Evolutionary conservation across 169 alveolate genomes (phyloP), one percentile per base, ranked within the genome.

Genomic region (Plasmodium blacklocki): DNA sequence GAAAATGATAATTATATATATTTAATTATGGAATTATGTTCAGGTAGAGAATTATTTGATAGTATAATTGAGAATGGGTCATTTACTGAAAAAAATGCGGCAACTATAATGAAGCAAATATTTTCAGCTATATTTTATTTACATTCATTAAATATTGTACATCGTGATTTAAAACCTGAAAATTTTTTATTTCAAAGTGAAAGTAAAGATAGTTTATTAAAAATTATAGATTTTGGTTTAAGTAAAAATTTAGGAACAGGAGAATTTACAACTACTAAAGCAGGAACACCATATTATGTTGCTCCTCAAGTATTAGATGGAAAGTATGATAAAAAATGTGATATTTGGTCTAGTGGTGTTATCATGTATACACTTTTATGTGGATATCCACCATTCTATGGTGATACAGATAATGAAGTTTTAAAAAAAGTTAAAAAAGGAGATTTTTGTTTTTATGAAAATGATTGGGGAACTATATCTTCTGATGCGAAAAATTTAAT

Each of bases 1-100:
- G 99, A 97, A 92, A 98, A 97, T 63, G 91, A 74, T 74, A 95
- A 96, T 43, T 95, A 95, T 73, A 94, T 97, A 23, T 97, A 96
- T 92, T 94, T 97, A 88, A 97, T 97, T 47, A 94, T 97, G 97
- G 99, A 97, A 93, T 93, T 96, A 64, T 96, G 98, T 68, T 68
- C 92, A 9, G 99, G 99, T 18, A 99, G 99, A 29, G 99, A 98
- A 93, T 95, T 98, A 50, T 98, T 98, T 73, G 99, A 98, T 88
- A 96, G 98, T 74, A 98, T 98, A 26, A 95, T 95, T 5, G 96
- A 95, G 60, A 95, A 89, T 68, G 98, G 98, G n/a, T 86, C 91
- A 45, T 96, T 97, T 80, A 86, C 96, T 2, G 99, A 98, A 88
- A 93, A 93, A 67, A 95, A 97, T 85, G 98, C 97, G 12, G 97